A percentile compares a stretch with the other conserved stretches of the same genome.
phyloP scores from a whole-genome alignment of 805 yeast genomes.

The Lipomyces spencermartinsiae region DNA sequence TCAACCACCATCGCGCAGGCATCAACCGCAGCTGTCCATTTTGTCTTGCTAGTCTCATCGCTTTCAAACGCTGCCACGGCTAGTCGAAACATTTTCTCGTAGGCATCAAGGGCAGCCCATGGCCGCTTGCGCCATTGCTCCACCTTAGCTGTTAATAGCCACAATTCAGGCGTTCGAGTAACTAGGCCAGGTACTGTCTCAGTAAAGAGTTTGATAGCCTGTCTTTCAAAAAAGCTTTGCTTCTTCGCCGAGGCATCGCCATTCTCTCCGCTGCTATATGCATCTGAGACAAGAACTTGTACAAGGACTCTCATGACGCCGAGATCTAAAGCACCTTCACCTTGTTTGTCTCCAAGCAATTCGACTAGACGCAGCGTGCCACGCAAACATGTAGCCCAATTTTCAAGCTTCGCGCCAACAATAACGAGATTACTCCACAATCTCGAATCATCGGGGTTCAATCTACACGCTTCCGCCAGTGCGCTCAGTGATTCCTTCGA shows the following conservation, averaged over 20 bases:
- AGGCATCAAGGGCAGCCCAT: conserved; percentile 84
- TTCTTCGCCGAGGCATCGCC: conserved; percentile 44
- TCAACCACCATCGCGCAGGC: conserved; percentile 79
- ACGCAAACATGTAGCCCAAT: conserved; percentile 85
- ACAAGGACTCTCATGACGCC: conserved; percentile 77
- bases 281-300: conserved; percentile 60
- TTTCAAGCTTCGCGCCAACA: conserved; percentile 80
- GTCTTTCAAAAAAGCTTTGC: conserved; percentile 64
- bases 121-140: conserved; percentile 87
- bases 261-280: conserved; percentile 52
- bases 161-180: conserved; percentile 68
- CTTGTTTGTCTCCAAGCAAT: conserved; percentile 59
- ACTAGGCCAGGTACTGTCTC: conserved; percentile 70
- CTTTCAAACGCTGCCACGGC: conserved; percentile 64
- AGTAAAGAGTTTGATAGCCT: conserved; percentile 75
- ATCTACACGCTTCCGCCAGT: conserved; percentile 74
- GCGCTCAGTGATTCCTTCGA: conserved; percentile 79
- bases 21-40: conserved; percentile 82
- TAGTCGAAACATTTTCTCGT: conserved; percentile 86
- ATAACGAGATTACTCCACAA: conserved; percentile 86
- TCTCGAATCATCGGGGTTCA: conserved; percentile 74
- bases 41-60: conserved; percentile 61
- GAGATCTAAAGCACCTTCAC: conserved; percentile 73
- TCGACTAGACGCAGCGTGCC: conserved; percentile 72
- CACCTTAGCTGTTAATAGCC: conserved; percentile 85